Evolutionary conservation across 768 basidiomycete genomes (phyloP), one percentile per base, ranked within the genome.

Genomic region (Suillus fuscotomentosus): DNA sequence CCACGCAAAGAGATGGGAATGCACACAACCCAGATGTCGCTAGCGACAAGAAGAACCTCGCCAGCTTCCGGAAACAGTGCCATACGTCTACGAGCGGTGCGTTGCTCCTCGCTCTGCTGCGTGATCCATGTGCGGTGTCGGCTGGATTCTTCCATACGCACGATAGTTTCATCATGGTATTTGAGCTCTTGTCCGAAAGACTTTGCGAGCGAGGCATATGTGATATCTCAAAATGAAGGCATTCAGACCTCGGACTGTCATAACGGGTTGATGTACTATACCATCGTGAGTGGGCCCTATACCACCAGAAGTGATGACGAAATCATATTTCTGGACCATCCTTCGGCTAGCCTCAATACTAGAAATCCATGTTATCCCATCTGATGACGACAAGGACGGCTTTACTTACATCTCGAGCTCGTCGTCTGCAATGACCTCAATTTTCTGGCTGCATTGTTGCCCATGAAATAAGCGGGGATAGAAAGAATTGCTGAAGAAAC

Each of bases 271-370:
- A 15, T 45, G 22, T 45, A 54, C 17, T 82, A 63, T 67, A 91
- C 92, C 92, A 71, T 94, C 94, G 71, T 95, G 93, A 15, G 94
- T 96, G 4, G 94, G 92, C 0, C 94, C 94, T 64, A 97, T 94
- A 1, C 96, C 95, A 2, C 96, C 95, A 17, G 88, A 89, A 0
- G 94, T 96, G 60, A 98, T 83, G 38, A 98, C 95, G 69, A 95
- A 88, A 75, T 98, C 96, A 75, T 95, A 96, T 53, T 85, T 85
- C 45, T 81, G 77, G 42, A 90, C 89, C 84, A 99, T 86, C 24
- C 94, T 82, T 64, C 86, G 81, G 43, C 92, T 93, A 9, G 96
- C 95, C 72, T 97, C 93, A 63, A 92, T 80, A 64, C 94, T 95
- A 71, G 17, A 15, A 41, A 20, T 56, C 38, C 36, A 53, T 20